Evolutionary conservation across 2,329 filamentous ascomycete genomes (phyloP).

Genomic region (Penicillium sp.): DNA sequence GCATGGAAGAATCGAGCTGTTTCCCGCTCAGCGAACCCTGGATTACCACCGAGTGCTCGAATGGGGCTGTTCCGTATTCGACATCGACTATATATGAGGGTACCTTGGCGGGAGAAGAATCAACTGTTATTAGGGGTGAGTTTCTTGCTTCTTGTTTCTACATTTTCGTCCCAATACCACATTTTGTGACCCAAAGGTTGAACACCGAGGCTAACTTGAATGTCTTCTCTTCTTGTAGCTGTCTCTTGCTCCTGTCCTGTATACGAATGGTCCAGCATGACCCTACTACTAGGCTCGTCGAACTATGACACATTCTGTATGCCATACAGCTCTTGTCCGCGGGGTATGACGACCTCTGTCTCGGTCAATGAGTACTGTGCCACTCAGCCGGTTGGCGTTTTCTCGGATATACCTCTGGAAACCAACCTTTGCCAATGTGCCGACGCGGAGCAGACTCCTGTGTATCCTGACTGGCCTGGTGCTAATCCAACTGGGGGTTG

Average conservation of each 20-base stretch:
- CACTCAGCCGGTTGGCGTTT: slow-evolving; percentile 16
- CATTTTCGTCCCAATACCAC: background rate
- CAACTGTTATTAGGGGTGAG: slow-evolving; percentile 24
- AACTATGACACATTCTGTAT: slow-evolving; percentile 27
- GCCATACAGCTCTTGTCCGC: slow-evolving; percentile 24
- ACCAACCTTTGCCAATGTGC: slow-evolving; percentile 20
- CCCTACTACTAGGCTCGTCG: slow-evolving; percentile 6
- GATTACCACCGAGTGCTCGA: slow-evolving; percentile 27
- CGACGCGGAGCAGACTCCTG: slow-evolving; percentile 16
- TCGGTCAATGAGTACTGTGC: slow-evolving; percentile 22
- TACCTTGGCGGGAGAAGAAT: slow-evolving; percentile 17
- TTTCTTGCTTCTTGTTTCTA: background rate
- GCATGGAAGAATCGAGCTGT: slow-evolving; percentile 24
- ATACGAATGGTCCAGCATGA: slow-evolving; percentile 28
- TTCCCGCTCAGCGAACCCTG: slow-evolving; percentile 24
- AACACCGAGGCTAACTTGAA: background rate
- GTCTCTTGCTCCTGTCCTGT: slow-evolving; percentile 26
- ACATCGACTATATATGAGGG: slow-evolving; percentile 26
- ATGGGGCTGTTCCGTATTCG: slow-evolving; percentile 23
- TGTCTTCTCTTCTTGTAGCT: slow-evolving; percentile 5
- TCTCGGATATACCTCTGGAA: slow-evolving; percentile 11
- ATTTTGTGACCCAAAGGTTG: background rate
- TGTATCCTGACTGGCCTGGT: slow-evolving; percentile 22
- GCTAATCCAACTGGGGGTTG: slow-evolving; percentile 16
- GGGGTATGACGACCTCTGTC: slow-evolving; percentile 26